Conservation (phyloP, 139 green algal species). For the Chlorella sp. region DNA sequence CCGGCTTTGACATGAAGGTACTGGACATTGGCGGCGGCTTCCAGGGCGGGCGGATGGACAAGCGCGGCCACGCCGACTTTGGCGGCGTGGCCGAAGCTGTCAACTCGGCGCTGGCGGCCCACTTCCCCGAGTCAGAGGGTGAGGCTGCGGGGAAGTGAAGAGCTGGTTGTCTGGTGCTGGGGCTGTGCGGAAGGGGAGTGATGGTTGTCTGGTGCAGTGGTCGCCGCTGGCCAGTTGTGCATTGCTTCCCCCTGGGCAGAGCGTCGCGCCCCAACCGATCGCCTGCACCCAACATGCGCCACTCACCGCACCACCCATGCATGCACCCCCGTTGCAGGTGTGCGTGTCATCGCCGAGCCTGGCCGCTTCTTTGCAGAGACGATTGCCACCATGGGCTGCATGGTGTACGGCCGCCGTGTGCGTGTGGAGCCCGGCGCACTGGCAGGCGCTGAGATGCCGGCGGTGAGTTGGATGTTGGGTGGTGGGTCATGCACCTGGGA, state of each 20-base stretch:
- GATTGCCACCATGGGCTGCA: conserved; percentile 79
- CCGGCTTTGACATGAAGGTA: conserved; percentile 55
- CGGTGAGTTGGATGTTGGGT: neutral
- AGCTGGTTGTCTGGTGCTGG: neutral
- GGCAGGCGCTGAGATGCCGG: neutral
- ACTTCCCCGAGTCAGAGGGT: conserved; percentile 78
- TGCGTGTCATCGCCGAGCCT: conserved; percentile 93
- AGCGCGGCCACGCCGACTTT: conserved; percentile 47
- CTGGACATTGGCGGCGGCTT: conserved; percentile 98
- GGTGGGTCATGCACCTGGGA: too few relatives aligned
- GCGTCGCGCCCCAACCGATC: too few relatives aligned
- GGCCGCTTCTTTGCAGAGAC: conserved; percentile 97
- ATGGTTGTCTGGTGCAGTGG: too few relatives aligned
- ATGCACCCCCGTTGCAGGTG: conserved; percentile 9
- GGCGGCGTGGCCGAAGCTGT: conserved; percentile 82
- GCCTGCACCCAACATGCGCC: too few relatives aligned
- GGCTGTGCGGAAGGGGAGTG: neutral
- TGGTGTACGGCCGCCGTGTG: conserved; percentile 86
- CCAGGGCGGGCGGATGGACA: conserved; percentile 58
- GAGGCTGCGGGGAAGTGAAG: neutral
- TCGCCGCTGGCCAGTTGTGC: too few relatives aligned
- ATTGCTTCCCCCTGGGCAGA: too few relatives aligned
- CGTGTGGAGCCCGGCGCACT: conserved; percentile 29
- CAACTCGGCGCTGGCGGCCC: conserved; percentile 81
- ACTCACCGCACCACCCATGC: neutral